Percentiles rank a stretch among this genome's conserved stretches.
Evolutionary conservation across 208 protist genomes (phyloP).

Genomic region (Leishmania guyanensis): DNA sequence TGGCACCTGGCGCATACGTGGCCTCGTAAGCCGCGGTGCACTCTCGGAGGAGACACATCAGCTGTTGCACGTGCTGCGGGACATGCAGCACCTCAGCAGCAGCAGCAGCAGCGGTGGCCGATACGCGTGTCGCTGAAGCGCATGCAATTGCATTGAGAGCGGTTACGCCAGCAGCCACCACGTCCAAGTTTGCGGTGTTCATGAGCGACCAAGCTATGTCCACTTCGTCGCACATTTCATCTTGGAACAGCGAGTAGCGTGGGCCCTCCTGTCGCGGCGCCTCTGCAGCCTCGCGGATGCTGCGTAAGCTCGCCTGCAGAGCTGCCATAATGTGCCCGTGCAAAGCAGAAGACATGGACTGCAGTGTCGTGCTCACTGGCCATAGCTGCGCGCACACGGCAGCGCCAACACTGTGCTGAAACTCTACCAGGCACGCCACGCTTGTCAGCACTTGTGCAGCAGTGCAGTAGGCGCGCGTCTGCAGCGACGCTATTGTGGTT

Average conservation of each 20-base stretch:
- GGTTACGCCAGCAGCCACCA: constrained; percentile 16
- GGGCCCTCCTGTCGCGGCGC: not conserved
- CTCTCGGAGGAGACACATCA: constrained; percentile 17
- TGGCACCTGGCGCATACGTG: not conserved
- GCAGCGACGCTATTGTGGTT: constrained; percentile 43
- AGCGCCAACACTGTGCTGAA: constrained; percentile 58
- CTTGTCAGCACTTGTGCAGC: constrained; percentile 32
- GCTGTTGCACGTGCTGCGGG: constrained; percentile 14
- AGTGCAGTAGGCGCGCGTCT: constrained; percentile 49
- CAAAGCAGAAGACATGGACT: constrained; percentile 22
- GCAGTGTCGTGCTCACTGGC: constrained; percentile 24
- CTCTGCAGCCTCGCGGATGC: not conserved
- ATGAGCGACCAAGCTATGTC: constrained; percentile 14
- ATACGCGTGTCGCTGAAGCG: not conserved
- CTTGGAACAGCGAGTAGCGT: not conserved
- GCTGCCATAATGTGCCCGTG: constrained; percentile 21
- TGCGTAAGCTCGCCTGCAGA: constrained; percentile 9
- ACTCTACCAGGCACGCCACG: constrained; percentile 63
- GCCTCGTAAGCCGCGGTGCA: not conserved
- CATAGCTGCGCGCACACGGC: constrained; percentile 29
- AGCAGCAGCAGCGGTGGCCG: not conserved
- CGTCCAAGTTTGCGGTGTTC: constrained; percentile 23
- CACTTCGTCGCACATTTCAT: not conserved
- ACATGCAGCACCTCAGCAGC: constrained; percentile 16
- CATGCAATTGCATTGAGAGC: constrained; percentile 23